Evolutionary conservation across 176 grass and related monocot species (phyloP).

Genomic region (Triticum dicoccoides): DNA sequence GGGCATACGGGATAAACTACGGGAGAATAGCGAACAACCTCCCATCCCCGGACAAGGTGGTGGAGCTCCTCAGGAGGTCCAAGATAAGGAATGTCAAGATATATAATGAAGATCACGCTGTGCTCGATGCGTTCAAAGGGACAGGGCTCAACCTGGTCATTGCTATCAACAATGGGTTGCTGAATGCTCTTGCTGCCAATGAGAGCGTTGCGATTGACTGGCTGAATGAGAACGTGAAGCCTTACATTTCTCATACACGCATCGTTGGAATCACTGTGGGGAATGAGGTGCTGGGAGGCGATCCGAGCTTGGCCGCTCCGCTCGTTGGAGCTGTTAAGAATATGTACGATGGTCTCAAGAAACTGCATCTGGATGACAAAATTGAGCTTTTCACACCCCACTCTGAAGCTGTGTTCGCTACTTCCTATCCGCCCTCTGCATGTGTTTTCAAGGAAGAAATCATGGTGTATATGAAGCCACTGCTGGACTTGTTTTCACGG

Average conservation of each 20-base stretch:
- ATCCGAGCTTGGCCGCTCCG: slow-evolving; percentile 58
- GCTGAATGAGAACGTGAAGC: slow-evolving; percentile 87
- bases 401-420: slow-evolving; percentile 80
- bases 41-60: slow-evolving; percentile 78
- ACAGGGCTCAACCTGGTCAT: slow-evolving; percentile 84
- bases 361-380: slow-evolving; percentile 46
- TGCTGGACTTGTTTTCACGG: slow-evolving; percentile 72
- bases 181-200: slow-evolving; percentile 78
- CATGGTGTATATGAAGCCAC: slow-evolving; percentile 72
- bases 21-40: slow-evolving; percentile 92
- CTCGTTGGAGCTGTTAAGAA: slow-evolving; percentile 79
- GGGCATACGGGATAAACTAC: slow-evolving; percentile 87
- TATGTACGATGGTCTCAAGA: slow-evolving; percentile 74
- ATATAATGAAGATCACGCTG: slow-evolving; percentile 68
- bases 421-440: slow-evolving; percentile 85
- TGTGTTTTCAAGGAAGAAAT: slow-evolving; percentile 79
- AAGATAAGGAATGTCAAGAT: slow-evolving; percentile 99
- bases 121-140: slow-evolving; percentile 82
- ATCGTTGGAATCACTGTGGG: slow-evolving; percentile 85
- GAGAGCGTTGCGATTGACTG: slow-evolving; percentile 63
- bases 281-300: slow-evolving; percentile 93
- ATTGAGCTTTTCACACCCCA: slow-evolving; percentile 85
- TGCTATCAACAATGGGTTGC: slow-evolving; percentile 45
- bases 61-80: slow-evolving; percentile 60
- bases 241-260: slow-evolving; percentile 60